Evolutionary conservation across 805 yeast species (phyloP).

Genomic region (Sugiyamaella mastotermitis): DNA sequence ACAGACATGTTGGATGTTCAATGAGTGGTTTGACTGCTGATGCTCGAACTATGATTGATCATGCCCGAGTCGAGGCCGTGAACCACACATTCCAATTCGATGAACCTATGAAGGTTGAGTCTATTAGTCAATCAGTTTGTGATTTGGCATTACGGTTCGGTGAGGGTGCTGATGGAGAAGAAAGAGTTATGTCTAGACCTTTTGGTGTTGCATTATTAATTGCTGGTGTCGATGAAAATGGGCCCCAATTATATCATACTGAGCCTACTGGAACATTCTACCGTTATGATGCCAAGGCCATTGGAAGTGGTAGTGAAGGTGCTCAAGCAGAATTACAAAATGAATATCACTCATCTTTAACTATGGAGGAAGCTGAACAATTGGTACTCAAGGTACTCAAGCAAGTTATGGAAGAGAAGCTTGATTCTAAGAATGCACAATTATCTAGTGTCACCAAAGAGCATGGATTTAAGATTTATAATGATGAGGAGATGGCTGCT

Average conservation of each 20-base stretch:
- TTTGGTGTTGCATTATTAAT: conserved; percentile 96
- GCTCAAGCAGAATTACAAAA: conserved; percentile 97
- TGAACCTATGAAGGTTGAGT: conserved; percentile 87
- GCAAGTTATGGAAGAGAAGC: conserved; percentile 98
- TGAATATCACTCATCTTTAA: conserved; percentile 84
- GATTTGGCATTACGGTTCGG: conserved; percentile 95
- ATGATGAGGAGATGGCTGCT: conserved; percentile 73
- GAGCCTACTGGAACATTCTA: conserved; percentile 99
- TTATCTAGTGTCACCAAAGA: conserved; percentile 86
- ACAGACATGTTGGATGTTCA: conserved; percentile 93
- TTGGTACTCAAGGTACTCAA: conserved; percentile 82
- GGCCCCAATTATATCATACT: conserved; percentile 95
- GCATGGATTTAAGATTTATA: conserved; percentile 79
- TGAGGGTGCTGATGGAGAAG: conserved; percentile 95
- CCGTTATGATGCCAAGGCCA: conserved; percentile 96
- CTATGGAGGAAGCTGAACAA: conserved; percentile 88
- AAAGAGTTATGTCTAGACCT: conserved; percentile 94
- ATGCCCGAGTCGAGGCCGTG: conserved; percentile 79
- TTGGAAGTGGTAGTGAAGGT: conserved; percentile 98
- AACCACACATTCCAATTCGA: conserved; percentile 87
- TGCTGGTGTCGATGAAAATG: conserved; percentile 86
- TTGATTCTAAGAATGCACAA: conserved; percentile 93
- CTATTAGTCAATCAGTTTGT: conserved; percentile 93
- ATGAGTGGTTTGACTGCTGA: conserved; percentile 99
- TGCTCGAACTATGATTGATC: conserved; percentile 98